Evolutionary conservation across 805 yeast genomes (phyloP).

Genomic region (Lachancea waltii): DNA sequence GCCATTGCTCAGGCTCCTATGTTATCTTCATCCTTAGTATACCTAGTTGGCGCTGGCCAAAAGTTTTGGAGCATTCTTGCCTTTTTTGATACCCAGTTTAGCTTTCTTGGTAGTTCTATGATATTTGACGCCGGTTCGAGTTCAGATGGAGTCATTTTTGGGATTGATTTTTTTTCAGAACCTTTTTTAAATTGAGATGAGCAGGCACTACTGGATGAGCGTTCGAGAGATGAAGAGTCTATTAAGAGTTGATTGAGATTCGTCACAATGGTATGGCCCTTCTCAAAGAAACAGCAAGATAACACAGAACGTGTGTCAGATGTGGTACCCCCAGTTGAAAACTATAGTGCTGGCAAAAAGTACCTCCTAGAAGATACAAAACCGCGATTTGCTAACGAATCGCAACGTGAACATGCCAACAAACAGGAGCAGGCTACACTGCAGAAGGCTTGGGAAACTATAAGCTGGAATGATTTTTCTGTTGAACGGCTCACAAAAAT

Average conservation of each 20-base stretch:
- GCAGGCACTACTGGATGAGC: too few species aligned
- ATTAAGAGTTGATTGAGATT: neutral
- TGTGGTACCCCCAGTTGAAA: conserved; percentile 13
- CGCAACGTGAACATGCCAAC: conserved; percentile 20
- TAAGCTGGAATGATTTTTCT: conserved; percentile 47
- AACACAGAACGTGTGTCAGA: conserved; percentile 7
- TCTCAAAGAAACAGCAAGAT: conserved; percentile 10
- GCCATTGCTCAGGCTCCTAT: too few species aligned
- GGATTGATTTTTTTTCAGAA: too few species aligned
- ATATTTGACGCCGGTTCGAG: too few species aligned
- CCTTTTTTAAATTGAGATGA: too few species aligned
- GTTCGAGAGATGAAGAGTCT: too few species aligned
- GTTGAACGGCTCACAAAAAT: conserved; percentile 46
- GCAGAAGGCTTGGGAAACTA: conserved; percentile 36
- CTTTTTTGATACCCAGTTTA: too few species aligned
- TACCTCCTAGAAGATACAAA: conserved; percentile 36
- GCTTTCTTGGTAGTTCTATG: too few species aligned
- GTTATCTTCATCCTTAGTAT: too few species aligned
- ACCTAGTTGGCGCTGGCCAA: too few species aligned
- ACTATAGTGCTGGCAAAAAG: conserved; percentile 32
- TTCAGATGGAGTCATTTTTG: too few species aligned
- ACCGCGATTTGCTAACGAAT: conserved; percentile 34
- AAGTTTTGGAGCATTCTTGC: too few species aligned
- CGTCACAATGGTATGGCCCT: conserved; percentile 19
- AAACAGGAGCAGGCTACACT: conserved; percentile 30